These are phyloP conservation scores for Rosa lucieae DNA, from an alignment of 306 rosid species.

Conservation along the genomic window DNA sequence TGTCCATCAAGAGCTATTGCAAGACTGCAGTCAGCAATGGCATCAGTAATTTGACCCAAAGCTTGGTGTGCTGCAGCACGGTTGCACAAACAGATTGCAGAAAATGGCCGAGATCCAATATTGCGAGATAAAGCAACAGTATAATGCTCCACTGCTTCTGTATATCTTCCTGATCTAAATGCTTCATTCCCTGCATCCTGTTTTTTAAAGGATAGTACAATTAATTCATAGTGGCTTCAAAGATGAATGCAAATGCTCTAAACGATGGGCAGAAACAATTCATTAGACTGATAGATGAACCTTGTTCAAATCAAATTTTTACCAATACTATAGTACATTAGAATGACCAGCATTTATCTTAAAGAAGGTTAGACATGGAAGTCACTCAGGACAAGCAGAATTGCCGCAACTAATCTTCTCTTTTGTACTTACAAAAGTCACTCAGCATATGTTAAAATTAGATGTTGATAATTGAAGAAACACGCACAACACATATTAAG, in stretches of 20 bases:
- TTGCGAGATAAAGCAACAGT: slow-evolving; percentile 73
- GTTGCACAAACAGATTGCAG: slow-evolving; percentile 85
- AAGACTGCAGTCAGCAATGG: slow-evolving; percentile 89
- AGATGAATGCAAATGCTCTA: neutral
- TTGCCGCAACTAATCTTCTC: neutral
- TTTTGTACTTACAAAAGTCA: neutral
- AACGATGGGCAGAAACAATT: neutral
- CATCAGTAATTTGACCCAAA: slow-evolving; percentile 82
- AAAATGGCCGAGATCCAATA: slow-evolving; percentile 72
- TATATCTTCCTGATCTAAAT: slow-evolving; percentile 56
- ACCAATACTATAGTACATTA: neutral
- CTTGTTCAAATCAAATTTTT: neutral
- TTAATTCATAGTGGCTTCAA: slow-evolving; percentile 8
- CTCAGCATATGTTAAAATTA: neutral
- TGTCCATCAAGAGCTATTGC: slow-evolving; percentile 84
- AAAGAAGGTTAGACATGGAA: neutral
- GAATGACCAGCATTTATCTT: neutral
- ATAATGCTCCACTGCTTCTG: slow-evolving; percentile 79
- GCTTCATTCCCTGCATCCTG: slow-evolving; percentile 87
- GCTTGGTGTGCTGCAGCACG: slow-evolving; percentile 97
- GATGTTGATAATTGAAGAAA: neutral
- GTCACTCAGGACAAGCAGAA: neutral
- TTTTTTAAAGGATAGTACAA: slow-evolving; percentile 31
- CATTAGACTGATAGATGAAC: neutral
- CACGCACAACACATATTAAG: neutral